Base-by-base conservation (phyloP, 2,329 filamentous ascomycete species). In the Diplodia sapinea region DNA sequence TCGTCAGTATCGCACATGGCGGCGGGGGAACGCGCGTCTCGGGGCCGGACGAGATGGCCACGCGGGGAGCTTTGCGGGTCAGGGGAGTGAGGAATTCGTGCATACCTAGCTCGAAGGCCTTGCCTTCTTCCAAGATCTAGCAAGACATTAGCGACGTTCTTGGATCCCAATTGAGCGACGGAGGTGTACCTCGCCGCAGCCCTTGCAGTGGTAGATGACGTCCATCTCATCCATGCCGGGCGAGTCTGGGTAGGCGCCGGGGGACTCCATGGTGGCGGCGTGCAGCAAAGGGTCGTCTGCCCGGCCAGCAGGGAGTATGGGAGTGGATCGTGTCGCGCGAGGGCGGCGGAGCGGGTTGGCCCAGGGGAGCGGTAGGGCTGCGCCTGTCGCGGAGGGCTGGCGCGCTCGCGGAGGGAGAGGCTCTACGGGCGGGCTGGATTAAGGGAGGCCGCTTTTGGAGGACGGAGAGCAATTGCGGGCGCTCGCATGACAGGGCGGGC, bases 51-150 rank as follows among this genome's bases (percentile, higher is more conserved):
- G 33, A 36, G 33, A 36, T 9, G 33, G 33, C 33, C 33, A 36
- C 33, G 33, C 47, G 66, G 50, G 49, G 11, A 49, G 57, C 36
- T 61, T 61, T 43, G 50, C 26, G 49, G 59, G 66, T 65, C 61
- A 62, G 47, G 66, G 66, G 66, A 61, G 31, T 50, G 57, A 49
- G 55, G 74, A 71, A 82, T 86, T 23, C 49, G 17, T 43, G 20
- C 66, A 77, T 82, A 98, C 94, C 93, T 75, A 99, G 86, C 82
- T 99, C 95, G 75, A 97, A 99, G 64, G 95, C 95, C 81, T 98
- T 98, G 74, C 95, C 95, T 85, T 99, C 95, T 81, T 99, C 95
- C 23, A 99, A 87, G 72, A 98, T 97, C 93, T 97, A 78, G 67
- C 74, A 57, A 49, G 36, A 72, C 55, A 70, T 70, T 69, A 71